Base-by-base conservation (phyloP, 2,329 filamentous ascomycete genomes). In the Drechslerella coelobrocha region DNA sequence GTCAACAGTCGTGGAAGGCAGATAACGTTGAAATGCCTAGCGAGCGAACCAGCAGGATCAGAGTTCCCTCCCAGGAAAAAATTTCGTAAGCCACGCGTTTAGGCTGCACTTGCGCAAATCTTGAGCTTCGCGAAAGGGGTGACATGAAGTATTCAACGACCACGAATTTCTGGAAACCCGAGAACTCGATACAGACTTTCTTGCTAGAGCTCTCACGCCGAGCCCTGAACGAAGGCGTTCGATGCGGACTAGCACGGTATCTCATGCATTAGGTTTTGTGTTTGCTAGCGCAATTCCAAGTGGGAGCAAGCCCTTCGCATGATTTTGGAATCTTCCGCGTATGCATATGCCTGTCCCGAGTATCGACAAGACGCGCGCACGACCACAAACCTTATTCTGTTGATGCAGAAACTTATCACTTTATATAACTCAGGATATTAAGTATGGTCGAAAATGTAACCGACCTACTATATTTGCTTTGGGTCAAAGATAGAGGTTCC, bases 21-120 rank as follows among this genome's bases (percentile, higher is more conserved):
- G 47, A 54, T 53, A 34, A 43, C 23, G 34, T 45, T 45, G 48
- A 60, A 43, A 53, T 29, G 34, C 19, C 34, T 19, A 47, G 48
- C 26, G 24, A 43, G 26, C 10, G 27, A n/a, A 26, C 17, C 19
- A 47, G 26, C 2, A 45, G 41, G n/a, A 45, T 23, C 10, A 19
- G 21, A 45, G 41, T 21, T 19, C 34, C 34, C 4, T 45, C 19
- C n/a, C 6, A 12, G 17, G 14, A 45, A 17, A 19, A 19, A 17
- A 21, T 2, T 10, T 23, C 21, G 8, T 21, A 45, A 45, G 41
- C 41, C 41, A 45, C 41, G 19, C 9, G 4, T n/a, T 17, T 45
- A 45, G 41, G 41, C 41, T 45, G 19, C 41, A 45, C 9, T 4
- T 45, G 19, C 5, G 41, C 2, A 17, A 21, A 41, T 5, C 7